Percentiles rank a stretch among this genome's conserved stretches.
Evolutionary conservation across 169 alveolate species (phyloP).

Genomic region (Babesia sp.): DNA sequence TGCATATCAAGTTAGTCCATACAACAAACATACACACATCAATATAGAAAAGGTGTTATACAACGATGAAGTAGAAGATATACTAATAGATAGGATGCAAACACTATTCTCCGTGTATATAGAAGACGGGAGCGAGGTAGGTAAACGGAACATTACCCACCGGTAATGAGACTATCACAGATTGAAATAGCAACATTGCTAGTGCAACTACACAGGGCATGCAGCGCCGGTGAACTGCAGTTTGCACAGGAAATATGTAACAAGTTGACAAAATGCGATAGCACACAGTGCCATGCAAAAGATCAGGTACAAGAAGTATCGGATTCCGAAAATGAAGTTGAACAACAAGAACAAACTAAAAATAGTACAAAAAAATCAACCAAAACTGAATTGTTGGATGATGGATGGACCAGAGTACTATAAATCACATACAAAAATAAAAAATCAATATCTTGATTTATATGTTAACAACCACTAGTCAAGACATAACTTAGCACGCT

Average conservation of each 20-base stretch:
- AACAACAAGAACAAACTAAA: neutral
- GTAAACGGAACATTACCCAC: neutral
- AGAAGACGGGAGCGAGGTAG: conserved; percentile 66
- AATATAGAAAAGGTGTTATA: conserved; percentile 41
- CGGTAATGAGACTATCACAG: neutral
- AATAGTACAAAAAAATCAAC: neutral
- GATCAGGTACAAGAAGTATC: conserved; percentile 12
- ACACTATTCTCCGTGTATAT: conserved; percentile 45
- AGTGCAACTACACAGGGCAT: conserved; percentile 44
- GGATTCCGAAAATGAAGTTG: neutral
- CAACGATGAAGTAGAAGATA: conserved; percentile 58
- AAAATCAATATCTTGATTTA: neutral
- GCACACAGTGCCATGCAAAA: conserved; percentile 1
- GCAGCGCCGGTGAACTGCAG: conserved; percentile 31
- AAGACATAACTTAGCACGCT: conserved; percentile 38
- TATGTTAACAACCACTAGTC: neutral
- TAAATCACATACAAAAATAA: neutral
- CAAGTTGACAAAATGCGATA: conserved; percentile 48
- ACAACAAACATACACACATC: neutral
- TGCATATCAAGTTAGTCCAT: conserved; percentile 40
- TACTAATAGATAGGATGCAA: conserved; percentile 42
- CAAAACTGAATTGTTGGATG: conserved; percentile 26
- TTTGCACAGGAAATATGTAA: conserved; percentile 39
- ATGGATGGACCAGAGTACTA: conserved; percentile 33
- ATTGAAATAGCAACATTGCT: conserved; percentile 52